Conservation (phyloP, 139 green algal genomes). For the Volvox reticuliferus region DNA sequence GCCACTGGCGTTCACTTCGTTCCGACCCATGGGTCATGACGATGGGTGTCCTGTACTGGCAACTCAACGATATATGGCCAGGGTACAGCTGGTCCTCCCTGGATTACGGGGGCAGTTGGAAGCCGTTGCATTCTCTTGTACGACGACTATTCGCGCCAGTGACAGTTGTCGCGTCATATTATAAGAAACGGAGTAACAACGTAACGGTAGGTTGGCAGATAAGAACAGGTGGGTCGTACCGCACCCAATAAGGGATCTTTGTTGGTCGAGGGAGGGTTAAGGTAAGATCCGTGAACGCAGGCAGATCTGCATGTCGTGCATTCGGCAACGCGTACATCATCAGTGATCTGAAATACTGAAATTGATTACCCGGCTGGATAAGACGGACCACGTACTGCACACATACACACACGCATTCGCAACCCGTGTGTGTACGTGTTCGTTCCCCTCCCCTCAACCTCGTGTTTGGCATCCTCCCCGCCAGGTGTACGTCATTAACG, state of each 20-base stretch:
- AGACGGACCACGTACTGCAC: too few relatives aligned
- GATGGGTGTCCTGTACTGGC: conserved; percentile 89
- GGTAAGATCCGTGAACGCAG: too few relatives aligned
- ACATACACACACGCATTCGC: too few relatives aligned
- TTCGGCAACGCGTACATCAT: too few relatives aligned
- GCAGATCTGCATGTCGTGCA: too few relatives aligned
- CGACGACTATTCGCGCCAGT: conserved; percentile 15
- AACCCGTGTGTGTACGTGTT: background rate
- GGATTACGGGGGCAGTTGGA: conserved; percentile 73
- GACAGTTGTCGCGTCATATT: background rate
- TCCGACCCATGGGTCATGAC: conserved; percentile 64
- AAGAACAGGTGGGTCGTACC: too few relatives aligned
- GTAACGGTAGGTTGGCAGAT: background rate
- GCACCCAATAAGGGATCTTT: too few relatives aligned
- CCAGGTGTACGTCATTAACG: conserved; percentile 32
- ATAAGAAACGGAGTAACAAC: background rate
- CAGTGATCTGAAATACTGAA: too few relatives aligned
- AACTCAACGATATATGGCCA: conserved; percentile 69
- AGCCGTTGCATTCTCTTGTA: conserved; percentile 71
- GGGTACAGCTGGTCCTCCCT: conserved; percentile 76
- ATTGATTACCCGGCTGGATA: too few relatives aligned
- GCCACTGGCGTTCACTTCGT: conserved; percentile 73
- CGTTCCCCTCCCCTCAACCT: background rate
- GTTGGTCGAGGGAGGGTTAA: too few relatives aligned
- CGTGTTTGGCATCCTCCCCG: background rate